Evolutionary conservation across 2,329 filamentous ascomycete genomes (phyloP), one percentile per base, ranked within the genome.

Genomic region (Hymenoscyphus occultus): DNA sequence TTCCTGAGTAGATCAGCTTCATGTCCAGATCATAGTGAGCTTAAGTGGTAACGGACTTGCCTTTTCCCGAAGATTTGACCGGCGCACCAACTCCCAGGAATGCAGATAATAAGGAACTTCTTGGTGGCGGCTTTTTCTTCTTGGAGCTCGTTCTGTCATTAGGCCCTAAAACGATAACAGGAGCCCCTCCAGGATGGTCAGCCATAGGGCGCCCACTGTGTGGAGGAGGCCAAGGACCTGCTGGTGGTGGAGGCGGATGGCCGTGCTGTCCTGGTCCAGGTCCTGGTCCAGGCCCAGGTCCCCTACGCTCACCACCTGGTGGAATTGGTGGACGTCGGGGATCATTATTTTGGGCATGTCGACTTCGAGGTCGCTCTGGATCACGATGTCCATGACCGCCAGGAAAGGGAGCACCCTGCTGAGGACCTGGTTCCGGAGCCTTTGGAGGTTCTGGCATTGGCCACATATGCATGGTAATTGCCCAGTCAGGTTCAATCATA

Each of bases 401-500:
- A 10, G 48, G n/a, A 22, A 54, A 54, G 19, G 48, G 61, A 13
- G 58, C 32, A 12, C 59, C 68, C 2, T 64, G 60, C n/a, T 66
- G 67, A 56, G 68, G 69, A 16, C 60, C 66, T 14, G 65, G 64
- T n/a, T 48, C 48, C 35, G 45, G 56, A n/a, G 28, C 32, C 54
- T 63, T 69, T 32, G 65, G 61, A 7, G 74, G 73, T 63, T 86
- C 84, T 13, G 83, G 83, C 71, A 86, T 81, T 10, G 85, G 85
- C 85, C 85, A 87, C 82, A 87, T 84, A 72, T 85, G 85, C 87
- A 90, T 89, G 2, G 84, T 87, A 67, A 90, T 83, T 56, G 83
- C 79, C 88, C 87, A 90, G 75, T 93, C 91, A 1, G 91, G 91
- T 76, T 94, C 84, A 61, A 95, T 81, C 56, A 92, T 89, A 71